phyloP scores from a whole-genome alignment of 257 asterid species.

The Gentiana dahurica region DNA sequence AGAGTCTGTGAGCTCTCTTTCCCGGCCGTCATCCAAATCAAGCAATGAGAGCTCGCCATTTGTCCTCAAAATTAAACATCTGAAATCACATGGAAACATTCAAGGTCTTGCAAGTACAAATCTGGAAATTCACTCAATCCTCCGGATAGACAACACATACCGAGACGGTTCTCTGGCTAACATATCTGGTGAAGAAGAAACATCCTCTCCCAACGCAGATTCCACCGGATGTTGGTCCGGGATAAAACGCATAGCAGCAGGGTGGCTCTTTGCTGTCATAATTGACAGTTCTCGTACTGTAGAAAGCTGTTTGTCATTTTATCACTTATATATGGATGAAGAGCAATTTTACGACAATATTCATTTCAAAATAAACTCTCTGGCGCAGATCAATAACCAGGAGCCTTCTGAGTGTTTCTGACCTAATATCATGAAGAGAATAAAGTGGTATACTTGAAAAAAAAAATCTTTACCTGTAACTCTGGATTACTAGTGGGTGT shows the following conservation, averaged over 20 bases:
- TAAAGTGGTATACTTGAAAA: constrained; percentile 16
- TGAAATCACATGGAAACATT: constrained; percentile 21
- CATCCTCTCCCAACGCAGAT: constrained; percentile 29
- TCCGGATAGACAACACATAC: constrained; percentile 29
- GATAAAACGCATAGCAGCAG: constrained; percentile 89
- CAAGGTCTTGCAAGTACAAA: constrained; percentile 1
- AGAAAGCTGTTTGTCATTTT: constrained; percentile 99
- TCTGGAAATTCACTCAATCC: constrained; percentile 9
- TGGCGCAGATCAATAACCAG: constrained; percentile 8
- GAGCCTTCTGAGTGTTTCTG: constrained; percentile 7
- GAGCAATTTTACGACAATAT: constrained; percentile 20
- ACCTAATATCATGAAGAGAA: constrained; percentile 8
- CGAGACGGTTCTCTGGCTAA: constrained; percentile 70
- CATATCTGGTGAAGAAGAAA: constrained; percentile 40
- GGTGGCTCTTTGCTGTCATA: constrained; percentile 99
- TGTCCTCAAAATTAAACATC: constrained; percentile 84
- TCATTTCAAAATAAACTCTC: constrained; percentile 18
- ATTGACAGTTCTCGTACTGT: constrained; percentile 99
- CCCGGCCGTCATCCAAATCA: constrained; percentile 98
- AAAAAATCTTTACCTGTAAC: constrained; percentile 63
- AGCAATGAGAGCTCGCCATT: constrained; percentile 97
- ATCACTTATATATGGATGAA: constrained; percentile 77
- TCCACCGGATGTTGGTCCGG: constrained; percentile 82
- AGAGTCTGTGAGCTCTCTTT: constrained; percentile 91
- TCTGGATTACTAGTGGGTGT: constrained; percentile 81